Percentiles rank a stretch among this genome's conserved stretches.
These are phyloP conservation scores for Penicillium chermesinum DNA, from an alignment of 495 filamentous ascomycete genomes.

Conservation along the genomic window DNA sequence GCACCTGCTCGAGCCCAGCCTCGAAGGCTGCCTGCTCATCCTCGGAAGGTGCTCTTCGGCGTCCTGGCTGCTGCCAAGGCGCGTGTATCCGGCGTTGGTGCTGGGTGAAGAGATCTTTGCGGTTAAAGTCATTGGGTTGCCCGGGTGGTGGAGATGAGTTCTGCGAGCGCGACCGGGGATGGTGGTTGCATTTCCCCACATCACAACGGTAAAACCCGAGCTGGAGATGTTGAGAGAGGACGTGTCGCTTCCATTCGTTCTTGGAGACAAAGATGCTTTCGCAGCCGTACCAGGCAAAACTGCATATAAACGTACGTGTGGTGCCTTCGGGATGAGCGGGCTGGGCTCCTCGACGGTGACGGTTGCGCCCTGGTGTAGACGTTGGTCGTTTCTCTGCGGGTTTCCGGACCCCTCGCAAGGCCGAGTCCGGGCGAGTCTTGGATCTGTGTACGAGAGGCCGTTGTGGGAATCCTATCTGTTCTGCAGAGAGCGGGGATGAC, in stretches of 20 bases:
- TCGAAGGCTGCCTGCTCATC: conserved; percentile 32
- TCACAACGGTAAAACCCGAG: conserved; percentile 78
- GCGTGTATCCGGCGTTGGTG: conserved; percentile 92
- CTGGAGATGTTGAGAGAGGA: conserved; percentile 73
- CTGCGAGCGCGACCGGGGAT: conserved; percentile 4
- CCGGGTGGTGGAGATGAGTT: not conserved
- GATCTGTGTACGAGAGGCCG: conserved; percentile 1
- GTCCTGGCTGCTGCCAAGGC: conserved; percentile 31
- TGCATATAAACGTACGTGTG: conserved; percentile 70
- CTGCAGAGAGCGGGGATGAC: conserved; percentile 5
- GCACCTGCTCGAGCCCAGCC: conserved; percentile 28
- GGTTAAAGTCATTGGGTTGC: conserved; percentile 69
- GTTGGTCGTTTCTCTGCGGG: conserved; percentile 2
- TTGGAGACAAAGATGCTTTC: conserved; percentile 80
- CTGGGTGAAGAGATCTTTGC: conserved; percentile 90
- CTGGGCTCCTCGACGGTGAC: conserved; percentile 5
- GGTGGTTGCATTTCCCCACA: conserved; percentile 50
- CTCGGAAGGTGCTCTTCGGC: conserved; percentile 30
- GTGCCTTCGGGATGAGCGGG: conserved; percentile 20
- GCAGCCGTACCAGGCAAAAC: conserved; percentile 81
- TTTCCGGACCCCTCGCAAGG: conserved; percentile 7
- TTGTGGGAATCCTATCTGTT: not conserved
- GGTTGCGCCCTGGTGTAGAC: conserved; percentile 8
- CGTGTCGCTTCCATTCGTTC: conserved; percentile 96
- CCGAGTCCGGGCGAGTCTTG: conserved; percentile 2